Percentiles rank a stretch among this genome's conserved stretches.
Conservation (phyloP, 164 flowering plant genomes). For the Nymphaea colorata region DNA sequence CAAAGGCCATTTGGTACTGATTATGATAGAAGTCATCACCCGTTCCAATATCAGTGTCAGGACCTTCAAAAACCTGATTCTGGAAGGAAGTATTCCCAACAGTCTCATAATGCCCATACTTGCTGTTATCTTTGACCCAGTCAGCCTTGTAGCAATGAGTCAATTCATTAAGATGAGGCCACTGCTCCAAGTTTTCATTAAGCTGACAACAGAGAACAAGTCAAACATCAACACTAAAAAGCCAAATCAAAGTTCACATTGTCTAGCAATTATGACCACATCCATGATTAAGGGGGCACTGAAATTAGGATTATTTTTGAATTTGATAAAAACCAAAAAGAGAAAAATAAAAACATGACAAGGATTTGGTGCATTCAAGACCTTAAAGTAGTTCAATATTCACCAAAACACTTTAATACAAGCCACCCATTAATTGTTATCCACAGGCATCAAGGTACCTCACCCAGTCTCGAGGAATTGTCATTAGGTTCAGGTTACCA, state of each 20-base stretch:
- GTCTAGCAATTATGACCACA: too few relatives aligned
- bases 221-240: neutral
- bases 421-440: too few relatives aligned
- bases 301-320: neutral
- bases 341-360: neutral
- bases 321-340: neutral
- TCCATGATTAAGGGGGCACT: neutral
- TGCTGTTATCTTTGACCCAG: conserved; percentile 85
- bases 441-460: too few relatives aligned
- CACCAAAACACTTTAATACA: too few relatives aligned
- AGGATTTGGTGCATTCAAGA: neutral
- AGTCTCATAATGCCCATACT: conserved; percentile 91
- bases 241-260: neutral
- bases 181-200: conserved; percentile 85
- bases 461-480: too few relatives aligned
- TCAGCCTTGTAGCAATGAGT: conserved; percentile 88
- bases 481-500: too few relatives aligned
- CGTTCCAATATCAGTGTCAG: conserved; percentile 94
- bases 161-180: conserved; percentile 91
- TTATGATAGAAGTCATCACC: conserved; percentile 25
- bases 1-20: neutral
- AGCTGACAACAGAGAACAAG: conserved; percentile 27
- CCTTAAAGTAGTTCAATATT: too few relatives aligned
- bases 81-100: conserved; percentile 39
- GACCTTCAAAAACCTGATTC: conserved; percentile 90